Base-by-base conservation (phyloP, 352 stramenopile species). In the Thalassiosira sp. region DNA sequence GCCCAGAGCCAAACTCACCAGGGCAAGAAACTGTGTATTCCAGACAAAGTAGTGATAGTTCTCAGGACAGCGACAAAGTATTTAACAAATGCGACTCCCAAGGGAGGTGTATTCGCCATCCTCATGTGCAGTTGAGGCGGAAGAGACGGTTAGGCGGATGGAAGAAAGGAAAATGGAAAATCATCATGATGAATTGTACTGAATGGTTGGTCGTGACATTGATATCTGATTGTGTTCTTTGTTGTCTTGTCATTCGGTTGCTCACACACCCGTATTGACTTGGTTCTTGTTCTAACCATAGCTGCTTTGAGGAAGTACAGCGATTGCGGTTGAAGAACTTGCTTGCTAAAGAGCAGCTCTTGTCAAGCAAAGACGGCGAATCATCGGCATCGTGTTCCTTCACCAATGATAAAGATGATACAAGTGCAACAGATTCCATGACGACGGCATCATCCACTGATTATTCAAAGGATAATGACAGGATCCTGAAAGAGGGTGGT, bases 141-240 rank as follows among this genome's bases (percentile, higher is more conserved):
- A 65, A 65, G 43, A 27, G 2, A 8, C 33, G 13, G n/a, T 53
- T 65, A 6, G 56, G 33, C 18, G 56, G 56, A 35, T 24, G 40
- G 20, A 53, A 13, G 11, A 65, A 52, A 42, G 31, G 35, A 35
- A 65, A 65, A 37, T 65, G 56, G 56, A 65, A 65, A 52, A 31
- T 35, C 10, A n/a, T 52, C 1, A 53, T 65, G 56, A 51, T n/a
- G 15, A 52, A 65, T 52, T 65, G 56, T 16, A 65, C 56, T 10
- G 56, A 65, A 65, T 65, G 56, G n/a, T n/a, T n/a, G n/a, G n/a
- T n/a, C n/a, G n/a, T n/a, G n/a, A n/a, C n/a, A n/a, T n/a, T n/a
- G n/a, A n/a, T n/a, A n/a, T n/a, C n/a, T n/a, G n/a, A n/a, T n/a
- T n/a, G n/a, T n/a, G n/a, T n/a, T n/a, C n/a, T n/a, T n/a, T n/a